Evolutionary conservation across 2,329 filamentous ascomycete species (phyloP).

Genomic region (Ophiocordyceps polyrhachis-furcata): DNA sequence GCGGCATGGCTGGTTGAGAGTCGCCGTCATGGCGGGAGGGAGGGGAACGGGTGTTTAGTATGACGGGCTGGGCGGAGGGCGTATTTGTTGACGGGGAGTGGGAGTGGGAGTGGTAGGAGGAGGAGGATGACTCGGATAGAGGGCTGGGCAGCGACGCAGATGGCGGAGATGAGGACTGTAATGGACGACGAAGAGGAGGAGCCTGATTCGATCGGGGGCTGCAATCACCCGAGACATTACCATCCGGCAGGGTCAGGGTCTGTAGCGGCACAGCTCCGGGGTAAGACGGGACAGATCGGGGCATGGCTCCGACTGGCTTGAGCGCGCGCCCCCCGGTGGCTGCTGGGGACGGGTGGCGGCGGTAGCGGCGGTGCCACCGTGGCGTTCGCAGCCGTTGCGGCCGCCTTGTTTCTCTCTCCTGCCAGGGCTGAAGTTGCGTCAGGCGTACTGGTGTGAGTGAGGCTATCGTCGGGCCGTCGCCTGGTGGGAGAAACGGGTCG

Average conservation of each 20-base stretch:
- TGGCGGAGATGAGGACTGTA: neutral
- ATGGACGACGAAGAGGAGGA: neutral
- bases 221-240: slow-evolving; percentile 8
- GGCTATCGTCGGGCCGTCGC: too few species aligned
- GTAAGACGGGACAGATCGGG: neutral
- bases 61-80: slow-evolving; percentile 1
- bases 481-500: too few species aligned
- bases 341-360: neutral
- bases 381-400: neutral
- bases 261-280: slow-evolving; percentile 8
- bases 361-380: neutral
- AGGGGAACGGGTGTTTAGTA: slow-evolving; percentile 1
- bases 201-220: neutral
- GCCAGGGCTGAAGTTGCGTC: too few species aligned
- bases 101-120: neutral
- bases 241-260: slow-evolving; percentile 10
- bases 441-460: too few species aligned
- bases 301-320: neutral
- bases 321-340: neutral
- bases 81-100: neutral
- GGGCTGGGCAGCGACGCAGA: neutral
- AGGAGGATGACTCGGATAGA: neutral
- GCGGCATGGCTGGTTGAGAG: slow-evolving; percentile 11
- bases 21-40: slow-evolving; percentile 6
- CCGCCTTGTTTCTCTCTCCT: neutral